Evolutionary conservation across 139 green algal species (phyloP).

Genomic region (Axilococcus clingmanii): DNA sequence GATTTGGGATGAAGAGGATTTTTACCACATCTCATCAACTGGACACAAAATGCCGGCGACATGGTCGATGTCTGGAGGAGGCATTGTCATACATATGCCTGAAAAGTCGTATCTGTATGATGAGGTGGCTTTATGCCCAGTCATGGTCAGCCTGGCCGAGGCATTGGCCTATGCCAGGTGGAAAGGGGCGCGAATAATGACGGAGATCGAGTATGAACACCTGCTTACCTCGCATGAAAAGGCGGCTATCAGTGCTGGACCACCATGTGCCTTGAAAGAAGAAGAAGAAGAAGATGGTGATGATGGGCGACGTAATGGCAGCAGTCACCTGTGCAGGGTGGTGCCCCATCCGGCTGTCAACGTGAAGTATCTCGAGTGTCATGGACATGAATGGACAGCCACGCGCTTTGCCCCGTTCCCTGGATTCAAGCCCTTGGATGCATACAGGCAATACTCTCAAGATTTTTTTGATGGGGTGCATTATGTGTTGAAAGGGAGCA

Average conservation of each 20-base stretch:
- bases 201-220: conserved; percentile 38
- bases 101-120: conserved; percentile 18
- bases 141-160: conserved; percentile 39
- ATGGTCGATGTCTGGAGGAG: conserved; percentile 20
- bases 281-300: not conserved
- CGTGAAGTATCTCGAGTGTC: no score
- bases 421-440: conserved; percentile 35
- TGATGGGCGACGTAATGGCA: not conserved
- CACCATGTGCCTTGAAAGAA: not conserved
- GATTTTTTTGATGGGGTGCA: conserved; percentile 57
- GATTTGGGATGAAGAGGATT: conserved; percentile 33
- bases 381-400: conserved; percentile 55
- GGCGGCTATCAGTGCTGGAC: not conserved
- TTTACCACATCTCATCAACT: conserved; percentile 9
- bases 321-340: not conserved
- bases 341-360: conserved; percentile 8
- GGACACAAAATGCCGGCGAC: conserved; percentile 31
- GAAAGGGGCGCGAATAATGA: conserved; percentile 34
- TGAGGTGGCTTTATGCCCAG: conserved; percentile 24
- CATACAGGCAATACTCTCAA: conserved; percentile 45
- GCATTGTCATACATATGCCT: conserved; percentile 31
- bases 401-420: conserved; percentile 27
- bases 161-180: conserved; percentile 33
- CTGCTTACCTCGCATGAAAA: not conserved
- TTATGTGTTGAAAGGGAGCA: conserved; percentile 41